phyloP scores from a whole-genome alignment of 108 stramenopile species.

The Cafeteria roenbergensis region DNA sequence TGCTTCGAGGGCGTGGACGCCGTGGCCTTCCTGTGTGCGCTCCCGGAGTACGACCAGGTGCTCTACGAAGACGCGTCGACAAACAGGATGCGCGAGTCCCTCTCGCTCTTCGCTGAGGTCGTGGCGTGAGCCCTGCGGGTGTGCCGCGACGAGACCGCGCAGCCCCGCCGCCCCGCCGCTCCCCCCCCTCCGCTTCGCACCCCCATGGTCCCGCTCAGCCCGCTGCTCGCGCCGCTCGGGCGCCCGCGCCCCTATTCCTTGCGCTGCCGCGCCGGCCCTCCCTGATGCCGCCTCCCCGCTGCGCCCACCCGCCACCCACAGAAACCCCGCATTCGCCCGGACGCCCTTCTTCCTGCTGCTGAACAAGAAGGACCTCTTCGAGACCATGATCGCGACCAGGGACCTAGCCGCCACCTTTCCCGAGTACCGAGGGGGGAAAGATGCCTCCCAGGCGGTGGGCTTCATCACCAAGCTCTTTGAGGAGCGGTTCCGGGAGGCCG shows the following conservation, averaged over 20 bases:
- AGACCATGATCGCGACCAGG: neutral
- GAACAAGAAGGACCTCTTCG: slow-evolving; percentile 12
- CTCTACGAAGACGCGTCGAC: neutral
- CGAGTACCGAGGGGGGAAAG: neutral
- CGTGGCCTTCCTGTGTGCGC: neutral
- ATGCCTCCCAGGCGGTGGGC: neutral
- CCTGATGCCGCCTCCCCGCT: too few relatives aligned
- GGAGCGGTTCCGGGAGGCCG: neutral
- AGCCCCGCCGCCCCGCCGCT: too few relatives aligned
- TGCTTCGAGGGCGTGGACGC: slow-evolving; percentile 17
- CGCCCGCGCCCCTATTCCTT: too few relatives aligned
- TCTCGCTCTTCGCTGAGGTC: neutral
- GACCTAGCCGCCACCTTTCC: neutral
- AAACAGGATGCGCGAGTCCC: neutral
- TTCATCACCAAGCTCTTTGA: neutral
- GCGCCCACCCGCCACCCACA: too few relatives aligned
- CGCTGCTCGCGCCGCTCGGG: too few relatives aligned
- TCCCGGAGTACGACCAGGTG: slow-evolving; percentile 1
- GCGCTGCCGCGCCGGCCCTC: too few relatives aligned
- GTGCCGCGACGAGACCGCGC: too few relatives aligned
- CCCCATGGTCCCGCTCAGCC: too few relatives aligned
- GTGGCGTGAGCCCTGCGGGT: too few relatives aligned
- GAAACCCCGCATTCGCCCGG: neutral
- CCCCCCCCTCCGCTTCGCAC: too few relatives aligned
- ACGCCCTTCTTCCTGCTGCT: slow-evolving; percentile 3